A percentile compares a stretch with the other conserved stretches of the same genome.
phyloP scores from a whole-genome alignment of 371 early-diverging fungal species.

The Rhizopus arrhizus region DNA sequence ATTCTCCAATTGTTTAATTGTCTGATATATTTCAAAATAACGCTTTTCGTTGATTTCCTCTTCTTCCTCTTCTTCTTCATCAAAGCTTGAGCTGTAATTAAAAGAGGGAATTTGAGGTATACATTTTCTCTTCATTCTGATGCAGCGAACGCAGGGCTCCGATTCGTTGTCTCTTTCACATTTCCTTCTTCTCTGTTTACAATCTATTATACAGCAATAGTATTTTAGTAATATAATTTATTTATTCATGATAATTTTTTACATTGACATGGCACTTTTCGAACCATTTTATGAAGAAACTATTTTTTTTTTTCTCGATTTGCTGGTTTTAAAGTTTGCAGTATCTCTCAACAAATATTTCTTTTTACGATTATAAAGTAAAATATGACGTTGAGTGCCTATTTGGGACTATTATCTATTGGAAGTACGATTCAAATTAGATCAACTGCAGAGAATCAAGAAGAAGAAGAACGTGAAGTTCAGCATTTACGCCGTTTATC shows the following conservation, averaged over 20 bases:
- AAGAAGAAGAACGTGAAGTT: slow-evolving; percentile 31
- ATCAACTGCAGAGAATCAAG: slow-evolving; percentile 19
- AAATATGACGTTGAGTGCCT: slow-evolving; percentile 44
- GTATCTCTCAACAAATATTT: neutral
- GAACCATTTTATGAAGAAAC: slow-evolving; percentile 10
- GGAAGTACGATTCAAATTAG: slow-evolving; percentile 37
- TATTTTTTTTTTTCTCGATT: neutral
- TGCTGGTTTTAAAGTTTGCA: too few relatives aligned
- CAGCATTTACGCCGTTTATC: slow-evolving; percentile 21
- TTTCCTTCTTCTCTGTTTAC: slow-evolving; percentile 26
- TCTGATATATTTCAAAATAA: slow-evolving; percentile 12
- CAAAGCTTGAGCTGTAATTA: slow-evolving; percentile 1
- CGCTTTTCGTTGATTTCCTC: neutral
- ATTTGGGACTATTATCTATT: slow-evolving; percentile 36
- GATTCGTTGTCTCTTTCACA: slow-evolving; percentile 18
- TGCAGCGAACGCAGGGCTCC: slow-evolving; percentile 25
- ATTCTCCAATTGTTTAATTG: slow-evolving; percentile 11
- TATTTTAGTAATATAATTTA: neutral
- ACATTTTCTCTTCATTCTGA: slow-evolving; percentile 19
- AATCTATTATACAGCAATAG: slow-evolving; percentile 10
- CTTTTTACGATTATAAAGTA: neutral
- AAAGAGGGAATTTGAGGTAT: slow-evolving; percentile 6
- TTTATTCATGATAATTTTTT: neutral
- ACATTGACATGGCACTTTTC: slow-evolving; percentile 27
- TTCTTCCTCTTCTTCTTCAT: slow-evolving; percentile 6